Base-by-base conservation (phyloP, 2,329 filamentous ascomycete species). In the Drechslerella stenobrocha region DNA sequence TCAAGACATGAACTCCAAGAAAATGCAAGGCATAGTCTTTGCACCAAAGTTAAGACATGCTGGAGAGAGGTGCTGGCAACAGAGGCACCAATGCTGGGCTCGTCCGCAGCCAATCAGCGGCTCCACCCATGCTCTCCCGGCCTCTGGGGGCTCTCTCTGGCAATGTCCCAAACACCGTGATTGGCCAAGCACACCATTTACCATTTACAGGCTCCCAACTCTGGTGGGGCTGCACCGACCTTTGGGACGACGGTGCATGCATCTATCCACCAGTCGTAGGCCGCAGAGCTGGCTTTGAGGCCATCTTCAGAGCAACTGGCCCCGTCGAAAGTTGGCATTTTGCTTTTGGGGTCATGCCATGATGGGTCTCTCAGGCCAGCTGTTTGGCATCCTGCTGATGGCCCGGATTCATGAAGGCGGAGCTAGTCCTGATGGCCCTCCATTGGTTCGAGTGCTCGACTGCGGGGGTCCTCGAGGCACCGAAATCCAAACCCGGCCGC, bases 61-160 rank as follows among this genome's bases (percentile, higher is more conserved):
- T 55, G 42, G 40, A 55, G 44, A 56, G 55, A 60, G 63, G 48
- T 40, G 52, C 59, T 58, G 61, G 46, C 53, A 58, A 30, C 20
- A 32, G 18, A 58, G 44, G 53, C 52, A 66, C 61, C 61, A 66
- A 66, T 66, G 42, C 34, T 53, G 52, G 45, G 35, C 61, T 47
- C 42, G 63, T 55, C 52, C 55, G 55, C 63, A 67, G 50, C 63
- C 63, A 67, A 67, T 67, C 48, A 51, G 50, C 60, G 63, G 50
- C 63, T 67, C 63, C 63, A 67, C 63, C 40, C 63, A 53, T 37
- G 50, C 15, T 48, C 55, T 59, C 61, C 55, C 63, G 42, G 63
- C 56, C 50, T 60, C 45, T 67, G 63, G 63, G 63, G 35, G 50
- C 63, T 65, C 8, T 42, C 37, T 58, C 28, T 59, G 63, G 63